phyloP scores from a whole-genome alignment of 805 yeast species.

The Candida qinlingensis region DNA sequence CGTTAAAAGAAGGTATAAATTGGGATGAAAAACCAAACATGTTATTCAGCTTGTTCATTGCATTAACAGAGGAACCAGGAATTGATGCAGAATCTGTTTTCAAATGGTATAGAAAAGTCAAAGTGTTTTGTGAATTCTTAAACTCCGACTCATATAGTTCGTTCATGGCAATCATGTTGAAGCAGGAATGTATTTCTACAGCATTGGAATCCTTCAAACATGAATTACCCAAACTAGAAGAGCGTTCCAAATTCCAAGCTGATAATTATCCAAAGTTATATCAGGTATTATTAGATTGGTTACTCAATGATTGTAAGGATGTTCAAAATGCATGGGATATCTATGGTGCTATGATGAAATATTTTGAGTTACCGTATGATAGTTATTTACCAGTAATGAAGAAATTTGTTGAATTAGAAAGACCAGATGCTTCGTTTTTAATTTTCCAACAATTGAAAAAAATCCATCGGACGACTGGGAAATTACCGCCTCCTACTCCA shows the following conservation, averaged over 20 bases:
- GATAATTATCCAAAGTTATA: conserved; percentile 32
- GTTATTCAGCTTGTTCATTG: conserved; percentile 26
- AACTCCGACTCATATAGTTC: conserved; percentile 35
- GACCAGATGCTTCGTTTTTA: conserved; percentile 57
- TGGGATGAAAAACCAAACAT: conserved; percentile 32
- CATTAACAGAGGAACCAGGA: conserved; percentile 23
- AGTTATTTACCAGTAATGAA: conserved; percentile 53
- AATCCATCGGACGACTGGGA: conserved; percentile 47
- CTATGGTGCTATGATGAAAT: conserved; percentile 50
- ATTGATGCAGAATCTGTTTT: conserved; percentile 24
- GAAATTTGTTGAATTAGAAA: conserved; percentile 44
- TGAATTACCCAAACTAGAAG: conserved; percentile 32
- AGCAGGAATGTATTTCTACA: conserved; percentile 33
- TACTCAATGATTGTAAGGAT: conserved; percentile 32
- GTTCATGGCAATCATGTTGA: conserved; percentile 32
- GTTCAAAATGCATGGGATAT: conserved; percentile 48
- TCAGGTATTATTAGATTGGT: conserved; percentile 39
- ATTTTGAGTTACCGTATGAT: conserved; percentile 53
- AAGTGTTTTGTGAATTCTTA: conserved; percentile 33
- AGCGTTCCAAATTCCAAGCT: conserved; percentile 13
- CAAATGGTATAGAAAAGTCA: conserved; percentile 37
- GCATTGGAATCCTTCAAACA: conserved; percentile 36
- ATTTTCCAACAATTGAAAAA: conserved; percentile 58
- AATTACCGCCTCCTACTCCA: conserved; percentile 40
- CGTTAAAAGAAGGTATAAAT: conserved; percentile 34